phyloP scores from a whole-genome alignment of 108 stramenopile genomes.

The Nannochloropsis gaditana region DNA sequence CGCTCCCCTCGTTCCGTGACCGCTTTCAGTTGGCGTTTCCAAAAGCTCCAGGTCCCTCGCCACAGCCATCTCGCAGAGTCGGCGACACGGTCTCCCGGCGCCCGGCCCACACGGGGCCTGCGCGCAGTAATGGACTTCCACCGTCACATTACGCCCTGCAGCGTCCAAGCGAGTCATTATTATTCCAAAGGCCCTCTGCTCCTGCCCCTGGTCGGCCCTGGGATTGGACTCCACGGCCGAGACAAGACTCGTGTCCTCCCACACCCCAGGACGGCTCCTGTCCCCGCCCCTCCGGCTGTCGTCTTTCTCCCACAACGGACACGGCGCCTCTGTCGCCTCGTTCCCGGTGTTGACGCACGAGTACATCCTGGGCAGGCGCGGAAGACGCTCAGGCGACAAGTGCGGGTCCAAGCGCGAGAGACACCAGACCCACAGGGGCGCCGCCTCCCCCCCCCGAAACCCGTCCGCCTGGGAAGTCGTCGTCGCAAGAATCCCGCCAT shows the following conservation, averaged over 20 bases:
- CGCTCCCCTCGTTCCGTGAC: neutral
- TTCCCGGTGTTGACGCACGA: neutral
- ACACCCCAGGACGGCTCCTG: neutral
- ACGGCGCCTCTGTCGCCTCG: neutral
- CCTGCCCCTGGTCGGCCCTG: neutral
- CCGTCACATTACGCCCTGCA: neutral
- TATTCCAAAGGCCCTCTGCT: constrained; percentile 11
- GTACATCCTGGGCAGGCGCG: neutral
- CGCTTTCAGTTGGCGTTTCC: neutral
- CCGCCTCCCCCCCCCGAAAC: neutral
- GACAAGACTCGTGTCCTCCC: constrained; percentile 11
- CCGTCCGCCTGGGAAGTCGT: no score
- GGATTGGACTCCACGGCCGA: neutral
- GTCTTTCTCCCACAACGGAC: neutral
- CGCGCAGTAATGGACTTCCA: constrained; percentile 1
- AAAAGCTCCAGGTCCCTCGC: neutral
- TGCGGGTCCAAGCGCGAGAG: neutral
- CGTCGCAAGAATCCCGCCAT: no score
- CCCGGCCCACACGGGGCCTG: neutral
- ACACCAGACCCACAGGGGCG: neutral
- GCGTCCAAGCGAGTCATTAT: neutral
- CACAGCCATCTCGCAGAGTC: neutral
- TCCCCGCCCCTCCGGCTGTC: neutral
- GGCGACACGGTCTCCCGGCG: neutral
- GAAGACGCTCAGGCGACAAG: neutral